Evolutionary conservation across 768 basidiomycete genomes (phyloP).

Genomic region (Baorangia bicolor): DNA sequence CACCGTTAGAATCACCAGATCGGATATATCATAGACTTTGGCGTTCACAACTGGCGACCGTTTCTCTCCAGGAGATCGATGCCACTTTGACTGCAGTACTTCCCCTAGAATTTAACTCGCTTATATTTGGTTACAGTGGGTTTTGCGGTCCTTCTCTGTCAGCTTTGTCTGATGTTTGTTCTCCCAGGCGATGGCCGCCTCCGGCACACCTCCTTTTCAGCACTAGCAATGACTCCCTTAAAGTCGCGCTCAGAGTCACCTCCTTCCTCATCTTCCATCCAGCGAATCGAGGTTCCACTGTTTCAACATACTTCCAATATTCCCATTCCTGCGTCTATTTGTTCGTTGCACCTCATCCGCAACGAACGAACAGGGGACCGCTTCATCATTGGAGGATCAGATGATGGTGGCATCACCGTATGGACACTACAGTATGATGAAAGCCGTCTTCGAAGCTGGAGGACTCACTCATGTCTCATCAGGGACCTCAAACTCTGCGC

Average conservation of each 20-base stretch:
- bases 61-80: conserved; percentile 1
- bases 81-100: conserved; percentile 40
- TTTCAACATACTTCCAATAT: conserved; percentile 43
- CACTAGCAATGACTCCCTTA: conserved; percentile 24
- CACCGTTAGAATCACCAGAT: conserved; percentile 7
- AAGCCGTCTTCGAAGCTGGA: neutral
- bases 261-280: conserved; percentile 1
- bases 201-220: conserved; percentile 44
- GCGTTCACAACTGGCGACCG: conserved; percentile 13
- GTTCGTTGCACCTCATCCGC: conserved; percentile 51
- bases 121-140: conserved; percentile 69
- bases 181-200: conserved; percentile 52
- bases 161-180: neutral
- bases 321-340: conserved; percentile 45
- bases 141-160: neutral
- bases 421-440: conserved; percentile 64
- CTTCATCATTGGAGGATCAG: conserved; percentile 69
- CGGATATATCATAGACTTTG: conserved; percentile 17
- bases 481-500: conserved; percentile 68
- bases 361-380: conserved; percentile 60
- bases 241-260: neutral
- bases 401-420: conserved; percentile 74
- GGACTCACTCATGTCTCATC: neutral
- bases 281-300: conserved; percentile 1
- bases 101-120: conserved; percentile 54